Evolutionary conservation across 2,329 filamentous ascomycete genomes (phyloP).

Genomic region (Catunica adiposa): DNA sequence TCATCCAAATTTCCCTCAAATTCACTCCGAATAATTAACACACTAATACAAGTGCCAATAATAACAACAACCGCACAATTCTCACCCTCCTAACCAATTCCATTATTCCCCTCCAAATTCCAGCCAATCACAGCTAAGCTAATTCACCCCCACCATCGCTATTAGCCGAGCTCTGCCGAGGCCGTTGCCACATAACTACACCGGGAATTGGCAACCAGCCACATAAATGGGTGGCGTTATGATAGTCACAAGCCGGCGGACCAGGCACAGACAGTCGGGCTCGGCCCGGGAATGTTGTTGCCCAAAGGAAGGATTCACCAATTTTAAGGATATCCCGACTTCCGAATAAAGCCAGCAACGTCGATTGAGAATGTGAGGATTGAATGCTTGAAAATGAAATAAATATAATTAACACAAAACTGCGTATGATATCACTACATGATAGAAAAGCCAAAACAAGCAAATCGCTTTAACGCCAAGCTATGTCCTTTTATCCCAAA

Average conservation of each 20-base stretch:
- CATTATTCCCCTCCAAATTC: neutral
- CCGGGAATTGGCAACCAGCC: neutral
- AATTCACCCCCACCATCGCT: slow-evolving; percentile 9
- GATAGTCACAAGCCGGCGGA: neutral
- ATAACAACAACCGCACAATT: no score
- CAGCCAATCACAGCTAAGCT: slow-evolving; percentile 13
- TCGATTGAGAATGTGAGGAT: neutral
- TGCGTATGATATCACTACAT: neutral
- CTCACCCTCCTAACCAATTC: neutral
- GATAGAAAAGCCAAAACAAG: neutral
- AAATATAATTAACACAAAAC: no score
- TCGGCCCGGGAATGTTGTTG: neutral
- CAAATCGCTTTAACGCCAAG: neutral
- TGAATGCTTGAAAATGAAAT: neutral
- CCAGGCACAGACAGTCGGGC: neutral
- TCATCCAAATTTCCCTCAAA: no score
- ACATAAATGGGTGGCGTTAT: neutral
- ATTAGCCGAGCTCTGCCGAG: slow-evolving; percentile 15
- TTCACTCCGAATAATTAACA: no score
- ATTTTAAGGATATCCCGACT: neutral
- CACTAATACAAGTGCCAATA: no score
- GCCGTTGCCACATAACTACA: slow-evolving; percentile 9
- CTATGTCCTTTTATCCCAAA: neutral
- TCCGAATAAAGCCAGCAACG: neutral
- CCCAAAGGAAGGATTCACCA: neutral